Percentiles rank a stretch among this genome's conserved stretches.
phyloP scores from a whole-genome alignment of 345 rosid species.

The Angophora floribunda region DNA sequence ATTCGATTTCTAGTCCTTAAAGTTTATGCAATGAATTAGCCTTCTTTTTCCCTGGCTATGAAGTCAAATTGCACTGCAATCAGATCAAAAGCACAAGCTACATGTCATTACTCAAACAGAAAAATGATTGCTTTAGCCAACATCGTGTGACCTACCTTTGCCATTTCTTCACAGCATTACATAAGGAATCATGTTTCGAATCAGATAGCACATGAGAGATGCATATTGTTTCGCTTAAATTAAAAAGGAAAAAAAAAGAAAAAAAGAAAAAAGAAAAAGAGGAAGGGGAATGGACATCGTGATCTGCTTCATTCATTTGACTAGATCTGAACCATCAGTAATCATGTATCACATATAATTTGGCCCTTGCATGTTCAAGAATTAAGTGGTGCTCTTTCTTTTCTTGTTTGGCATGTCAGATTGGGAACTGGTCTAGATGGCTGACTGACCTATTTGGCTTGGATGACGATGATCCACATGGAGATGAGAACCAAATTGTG shows the following conservation, averaged over 20 bases:
- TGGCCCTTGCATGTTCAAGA: not conserved
- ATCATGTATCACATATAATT: not conserved
- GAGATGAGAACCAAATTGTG: conserved; percentile 20
- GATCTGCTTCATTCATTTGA: not conserved
- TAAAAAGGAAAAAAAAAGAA: no score
- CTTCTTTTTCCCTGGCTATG: not conserved
- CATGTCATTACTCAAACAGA: not conserved
- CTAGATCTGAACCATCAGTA: not conserved
- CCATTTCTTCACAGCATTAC: not conserved
- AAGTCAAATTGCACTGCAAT: not conserved
- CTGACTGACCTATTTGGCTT: conserved; percentile 76
- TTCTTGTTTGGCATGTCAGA: conserved; percentile 27
- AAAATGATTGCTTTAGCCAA: not conserved
- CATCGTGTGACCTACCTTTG: not conserved
- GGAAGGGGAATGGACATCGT: not conserved
- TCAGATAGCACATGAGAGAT: not conserved
- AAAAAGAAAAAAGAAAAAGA: not conserved
- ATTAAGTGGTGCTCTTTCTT: not conserved
- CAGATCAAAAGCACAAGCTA: not conserved
- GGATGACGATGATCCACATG: conserved; percentile 40
- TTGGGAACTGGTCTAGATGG: conserved; percentile 98
- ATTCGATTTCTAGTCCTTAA: not conserved
- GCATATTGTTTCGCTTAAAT: not conserved
- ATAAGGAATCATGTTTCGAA: not conserved
- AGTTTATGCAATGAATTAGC: not conserved